Base-by-base conservation (phyloP, 2,329 filamentous ascomycete species). In the Aquanectria penicillioides region DNA sequence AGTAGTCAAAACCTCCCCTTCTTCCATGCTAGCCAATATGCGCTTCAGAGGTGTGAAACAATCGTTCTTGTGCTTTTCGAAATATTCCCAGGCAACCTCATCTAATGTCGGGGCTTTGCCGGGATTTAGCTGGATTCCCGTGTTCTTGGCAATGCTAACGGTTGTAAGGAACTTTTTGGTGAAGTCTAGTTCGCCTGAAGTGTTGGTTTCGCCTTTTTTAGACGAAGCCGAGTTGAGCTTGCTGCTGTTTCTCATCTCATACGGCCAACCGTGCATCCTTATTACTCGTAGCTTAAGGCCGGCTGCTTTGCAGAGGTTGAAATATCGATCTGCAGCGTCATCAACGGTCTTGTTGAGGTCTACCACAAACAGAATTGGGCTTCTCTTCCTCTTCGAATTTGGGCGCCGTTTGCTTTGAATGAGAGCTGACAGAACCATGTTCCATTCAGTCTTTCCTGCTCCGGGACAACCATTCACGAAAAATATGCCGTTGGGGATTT, bases 261-360 rank as follows among this genome's bases (percentile, higher is more conserved):
- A 74, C 0, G 73, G 73, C 77, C 77, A 80, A 0, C 77, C 74
- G 36, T 78, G 72, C 74, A 81, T 77, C 4, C 78, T 69, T 7
- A 80, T 70, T 5, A 79, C 71, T 2, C 66, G 68, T 23, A 75
- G 44, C 2, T 69, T 62, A 1, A 81, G 58, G 0, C 77, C 75
- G 0, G 75, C 73, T 1, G 69, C 69, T 13, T 72, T 71, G 52
- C 76, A 76, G 1, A 81, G 67, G 3, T 61, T 66, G 13, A 72
- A 69, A n/a, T 81, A 78, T 6, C 79, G 74, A 49, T 76, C 73
- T 0, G 78, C 80, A 0, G 78, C 77, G 40, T 82, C 79, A 31
- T 82, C 78, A 0, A 80, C 74, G 0, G 81, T 78, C 37, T 79
- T 76, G 63, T 83, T 83, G 50, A 83, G 77, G 49, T 83, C 80